Conservation (phyloP, 495 filamentous ascomycete species). For the Penicillium antarcticum region DNA sequence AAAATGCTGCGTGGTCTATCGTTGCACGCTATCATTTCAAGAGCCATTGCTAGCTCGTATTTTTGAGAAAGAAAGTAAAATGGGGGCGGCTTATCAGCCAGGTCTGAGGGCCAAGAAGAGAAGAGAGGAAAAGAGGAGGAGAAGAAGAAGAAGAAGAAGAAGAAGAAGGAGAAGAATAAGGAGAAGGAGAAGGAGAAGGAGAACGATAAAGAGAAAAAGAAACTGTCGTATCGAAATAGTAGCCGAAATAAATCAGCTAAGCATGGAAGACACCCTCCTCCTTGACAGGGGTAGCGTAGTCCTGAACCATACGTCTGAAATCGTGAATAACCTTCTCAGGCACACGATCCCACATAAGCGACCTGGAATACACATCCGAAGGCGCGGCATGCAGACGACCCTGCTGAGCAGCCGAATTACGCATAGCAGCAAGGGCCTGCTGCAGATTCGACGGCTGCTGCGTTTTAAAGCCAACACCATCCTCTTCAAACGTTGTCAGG, state of each 20-base stretch:
- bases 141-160: background rate
- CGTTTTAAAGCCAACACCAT: conserved; percentile 41
- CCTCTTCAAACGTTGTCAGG: conserved; percentile 58
- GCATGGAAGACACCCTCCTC: conserved; percentile 26
- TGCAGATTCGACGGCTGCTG: conserved; percentile 62
- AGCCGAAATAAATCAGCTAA: conserved; percentile 2
- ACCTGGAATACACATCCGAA: conserved; percentile 83
- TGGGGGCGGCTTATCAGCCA: no score
- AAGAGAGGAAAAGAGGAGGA: background rate
- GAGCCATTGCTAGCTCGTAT: conserved; percentile 5
- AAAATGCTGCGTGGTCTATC: conserved; percentile 9
- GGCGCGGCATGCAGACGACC: conserved; percentile 25
- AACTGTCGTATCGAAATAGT: conserved; percentile 4
- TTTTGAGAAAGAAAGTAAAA: background rate
- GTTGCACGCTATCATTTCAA: conserved; percentile 9
- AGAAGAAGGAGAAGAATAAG: conserved; percentile 3
- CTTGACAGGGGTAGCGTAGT: conserved; percentile 36
- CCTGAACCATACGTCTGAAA: conserved; percentile 85
- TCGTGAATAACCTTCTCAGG: conserved; percentile 87
- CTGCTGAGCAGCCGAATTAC: conserved; percentile 55
- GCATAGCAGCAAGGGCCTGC: conserved; percentile 78
- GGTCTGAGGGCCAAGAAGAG: background rate
- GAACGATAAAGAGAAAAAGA: conserved; percentile 14
- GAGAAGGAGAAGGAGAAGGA: conserved; percentile 7
- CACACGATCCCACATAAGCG: conserved; percentile 91